Evolutionary conservation across 2,329 filamentous ascomycete species (phyloP).

Genomic region (Fusarium pininemorale): DNA sequence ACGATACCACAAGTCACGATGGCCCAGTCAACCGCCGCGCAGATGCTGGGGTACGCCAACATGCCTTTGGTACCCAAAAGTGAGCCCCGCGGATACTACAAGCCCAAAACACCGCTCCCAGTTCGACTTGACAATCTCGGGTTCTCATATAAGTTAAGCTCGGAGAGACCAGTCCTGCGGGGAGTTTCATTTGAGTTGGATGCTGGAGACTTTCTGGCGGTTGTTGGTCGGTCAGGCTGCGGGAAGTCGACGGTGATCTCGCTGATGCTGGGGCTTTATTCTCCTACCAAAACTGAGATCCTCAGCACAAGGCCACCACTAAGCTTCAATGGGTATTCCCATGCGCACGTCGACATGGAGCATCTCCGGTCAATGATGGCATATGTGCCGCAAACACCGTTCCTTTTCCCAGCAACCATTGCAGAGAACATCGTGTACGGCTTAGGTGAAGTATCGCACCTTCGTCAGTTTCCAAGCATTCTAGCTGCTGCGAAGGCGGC

Average conservation of each 20-base stretch:
- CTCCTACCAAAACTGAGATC: slow-evolving; percentile 42
- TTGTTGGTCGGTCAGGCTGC: slow-evolving; percentile 87
- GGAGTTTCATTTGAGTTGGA: slow-evolving; percentile 73
- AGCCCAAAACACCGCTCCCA: slow-evolving; percentile 47
- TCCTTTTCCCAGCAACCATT: slow-evolving; percentile 81
- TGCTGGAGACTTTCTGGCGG: slow-evolving; percentile 73
- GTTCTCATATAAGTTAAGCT: slow-evolving; percentile 76
- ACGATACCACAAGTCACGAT: slow-evolving; percentile 84
- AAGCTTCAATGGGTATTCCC: slow-evolving; percentile 66
- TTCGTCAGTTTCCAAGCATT: slow-evolving; percentile 57
- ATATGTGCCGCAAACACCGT: slow-evolving; percentile 75
- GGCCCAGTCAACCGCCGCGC: slow-evolving; percentile 75
- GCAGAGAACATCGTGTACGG: slow-evolving; percentile 87
- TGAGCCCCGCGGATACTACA: slow-evolving; percentile 60
- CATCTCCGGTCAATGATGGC: slow-evolving; percentile 69
- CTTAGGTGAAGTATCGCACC: slow-evolving; percentile 62
- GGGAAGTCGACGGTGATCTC: slow-evolving; percentile 88
- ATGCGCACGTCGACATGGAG: slow-evolving; percentile 66
- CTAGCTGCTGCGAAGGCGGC: slow-evolving; percentile 63
- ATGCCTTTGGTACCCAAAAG: slow-evolving; percentile 65
- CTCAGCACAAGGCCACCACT: slow-evolving; percentile 50
- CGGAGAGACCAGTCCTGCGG: slow-evolving; percentile 63
- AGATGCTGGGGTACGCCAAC: slow-evolving; percentile 74
- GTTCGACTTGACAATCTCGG: slow-evolving; percentile 63
- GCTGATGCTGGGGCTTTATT: slow-evolving; percentile 77